Base-by-base conservation (phyloP, 768 basidiomycete species). In the Amanita muscaria region DNA sequence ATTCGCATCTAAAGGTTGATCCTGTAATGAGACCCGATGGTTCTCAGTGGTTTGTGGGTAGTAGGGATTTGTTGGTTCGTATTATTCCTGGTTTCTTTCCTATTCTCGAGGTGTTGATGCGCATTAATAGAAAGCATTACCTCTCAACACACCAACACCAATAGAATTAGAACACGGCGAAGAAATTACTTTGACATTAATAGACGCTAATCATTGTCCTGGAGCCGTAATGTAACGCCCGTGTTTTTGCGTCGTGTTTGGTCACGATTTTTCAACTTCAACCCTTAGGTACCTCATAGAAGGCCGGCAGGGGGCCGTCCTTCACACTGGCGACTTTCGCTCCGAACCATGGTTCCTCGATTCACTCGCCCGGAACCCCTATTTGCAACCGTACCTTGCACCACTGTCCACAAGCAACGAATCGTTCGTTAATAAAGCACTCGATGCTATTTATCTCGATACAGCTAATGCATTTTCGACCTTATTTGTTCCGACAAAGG, bases 121-220 rank as follows among this genome's bases (percentile, higher is more conserved):
- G 40, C n/a, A 15, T 27, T 7, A 31, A 4, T 54, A 88, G 86
- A 71, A 66, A 54, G 53, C 75, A 1, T 52, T 86, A 34, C 74
- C 78, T 0, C 55, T 86, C 42, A 70, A 89, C 47, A 72, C 70
- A 2, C 88, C 90, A 0, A 83, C 77, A 0, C 47, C 57, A 24
- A 68, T 82, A 23, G 75, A 80, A 27, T 59, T 93, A 14, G 73
- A 69, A 3, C 64, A 72, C 18, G 64, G 65, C 6, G 75, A 81
- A 52, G 60, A 57, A 3, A 82, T 94, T 8, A 79, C 71, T 0
- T 71, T 96, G 46, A 93, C 90, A 0, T 70, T 86, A 8, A 61
- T 96, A 6, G 88, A 93, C 55, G 93, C 93, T 0, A 96, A 96
- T 56, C 93, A 97, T 59, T 96, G 92, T 58, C 93, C 90, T 9